Evolutionary conservation across 129 eudicot genomes (phyloP).

Genomic region (Flaveria trinervia): DNA sequence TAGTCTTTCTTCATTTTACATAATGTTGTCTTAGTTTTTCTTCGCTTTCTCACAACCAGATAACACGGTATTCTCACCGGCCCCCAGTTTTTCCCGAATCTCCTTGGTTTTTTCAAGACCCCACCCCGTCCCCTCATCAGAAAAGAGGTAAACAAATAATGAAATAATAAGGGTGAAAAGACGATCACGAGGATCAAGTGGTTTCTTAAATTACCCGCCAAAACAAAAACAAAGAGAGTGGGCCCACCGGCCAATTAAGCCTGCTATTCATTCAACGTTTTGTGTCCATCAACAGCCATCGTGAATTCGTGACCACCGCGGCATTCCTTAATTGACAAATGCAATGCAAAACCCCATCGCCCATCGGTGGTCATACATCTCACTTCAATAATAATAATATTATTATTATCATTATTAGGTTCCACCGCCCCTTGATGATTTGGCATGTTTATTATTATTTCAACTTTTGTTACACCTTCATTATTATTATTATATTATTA

Average conservation of each 20-base stretch:
- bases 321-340: conserved; percentile 36
- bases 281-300: conserved; percentile 5
- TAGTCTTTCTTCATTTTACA: no score
- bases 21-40: no score
- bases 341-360: neutral
- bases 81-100: no score
- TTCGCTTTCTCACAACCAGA: no score
- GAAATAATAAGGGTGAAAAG: neutral
- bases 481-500: no score
- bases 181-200: neutral
- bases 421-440: conserved; percentile 15
- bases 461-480: neutral
- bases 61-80: no score
- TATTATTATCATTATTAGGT: neutral
- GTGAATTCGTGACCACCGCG: conserved; percentile 9
- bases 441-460: neutral
- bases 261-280: conserved; percentile 24
- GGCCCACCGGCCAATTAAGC: neutral
- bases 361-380: neutral
- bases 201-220: conserved; percentile 22
- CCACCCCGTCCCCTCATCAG: no score
- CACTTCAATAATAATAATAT: neutral
- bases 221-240: conserved; percentile 12
- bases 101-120: no score
- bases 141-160: neutral